Evolutionary conservation across 179 eudicot species (phyloP), one percentile per base, ranked within the genome.

Genomic region (Gypsophila paniculata): DNA sequence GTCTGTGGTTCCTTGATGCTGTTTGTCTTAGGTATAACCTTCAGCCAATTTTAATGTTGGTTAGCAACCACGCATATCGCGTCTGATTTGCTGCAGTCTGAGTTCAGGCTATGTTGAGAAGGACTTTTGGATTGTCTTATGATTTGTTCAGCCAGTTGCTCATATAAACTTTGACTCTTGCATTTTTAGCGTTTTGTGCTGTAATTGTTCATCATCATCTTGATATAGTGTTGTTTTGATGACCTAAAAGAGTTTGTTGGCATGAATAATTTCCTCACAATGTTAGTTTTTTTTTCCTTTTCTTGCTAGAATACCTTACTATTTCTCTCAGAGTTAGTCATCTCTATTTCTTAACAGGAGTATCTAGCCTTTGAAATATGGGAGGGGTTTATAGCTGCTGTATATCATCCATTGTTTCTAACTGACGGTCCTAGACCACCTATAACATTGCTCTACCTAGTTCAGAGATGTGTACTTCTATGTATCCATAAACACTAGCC

Each of bases 281-380:
- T 23, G 38, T 65, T 65, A 32, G 66, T 66, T 5, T 74, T 32
- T 74, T 32, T 68, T 42, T 74, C 66, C 48, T 12, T 65, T 25
- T 61, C 65, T 18, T 49, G 54, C 23, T 51, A 29, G 15, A 11
- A 66, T 66, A 38, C 6, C 48, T 74, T 66, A 51, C 58, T 26
- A n/a, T 23, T 39, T 66, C 39, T 12, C 63, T 54, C 46, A 23
- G 64, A 74, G 55, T 11, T 65, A 42, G 9, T 34, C 63, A 52
- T 65, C 34, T 29, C 1, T 19, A 59, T 17, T 58, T 22, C 60
- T n/a, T 34, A 34, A 17, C 13, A n/a, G 6, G 6, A 32, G 63
- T 38, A 32, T 26, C n/a, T 23, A 12, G n/a, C 26, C 52, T 36
- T 2, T 19, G 12, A 18, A 63, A 18, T 13, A 34, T 36, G 49